phyloP scores from a whole-genome alignment of 768 basidiomycete species.

The Russula brevipes region DNA sequence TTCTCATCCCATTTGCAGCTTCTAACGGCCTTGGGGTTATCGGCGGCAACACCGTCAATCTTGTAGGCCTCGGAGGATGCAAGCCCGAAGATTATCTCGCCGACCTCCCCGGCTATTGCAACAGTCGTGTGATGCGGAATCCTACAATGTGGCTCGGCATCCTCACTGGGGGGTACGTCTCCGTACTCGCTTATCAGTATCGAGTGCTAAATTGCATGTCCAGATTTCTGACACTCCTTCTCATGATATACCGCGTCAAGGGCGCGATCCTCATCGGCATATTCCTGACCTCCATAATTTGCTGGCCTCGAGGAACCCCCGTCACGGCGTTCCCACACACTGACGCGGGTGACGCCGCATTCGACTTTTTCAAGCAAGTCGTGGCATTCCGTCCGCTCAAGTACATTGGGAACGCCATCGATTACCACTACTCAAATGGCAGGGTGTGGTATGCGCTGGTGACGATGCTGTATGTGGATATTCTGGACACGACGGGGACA shows the following conservation, averaged over 20 bases:
- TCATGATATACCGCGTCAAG: constrained; percentile 82
- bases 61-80: constrained; percentile 78
- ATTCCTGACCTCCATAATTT: constrained; percentile 76
- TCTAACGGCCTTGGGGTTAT: constrained; percentile 66
- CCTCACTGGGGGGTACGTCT: constrained; percentile 68
- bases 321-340: constrained; percentile 83
- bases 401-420: constrained; percentile 59
- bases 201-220: background rate
- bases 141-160: constrained; percentile 89
- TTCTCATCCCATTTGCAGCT: constrained; percentile 35
- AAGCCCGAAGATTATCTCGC: constrained; percentile 41
- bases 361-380: constrained; percentile 81
- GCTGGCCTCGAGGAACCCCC: constrained; percentile 78
- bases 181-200: background rate
- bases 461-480: constrained; percentile 88
- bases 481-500: constrained; percentile 63
- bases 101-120: constrained; percentile 56
- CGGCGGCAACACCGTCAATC: constrained; percentile 63
- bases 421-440: constrained; percentile 46
- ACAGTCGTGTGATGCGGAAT: constrained; percentile 55
- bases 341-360: constrained; percentile 58
- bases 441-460: constrained; percentile 82
- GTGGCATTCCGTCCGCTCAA: constrained; percentile 66
- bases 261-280: constrained; percentile 83
- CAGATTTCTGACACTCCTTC: constrained; percentile 67